Evolutionary conservation across 1,284 basidiomycete genomes (phyloP).

Genomic region (Xanthoconium separans): DNA sequence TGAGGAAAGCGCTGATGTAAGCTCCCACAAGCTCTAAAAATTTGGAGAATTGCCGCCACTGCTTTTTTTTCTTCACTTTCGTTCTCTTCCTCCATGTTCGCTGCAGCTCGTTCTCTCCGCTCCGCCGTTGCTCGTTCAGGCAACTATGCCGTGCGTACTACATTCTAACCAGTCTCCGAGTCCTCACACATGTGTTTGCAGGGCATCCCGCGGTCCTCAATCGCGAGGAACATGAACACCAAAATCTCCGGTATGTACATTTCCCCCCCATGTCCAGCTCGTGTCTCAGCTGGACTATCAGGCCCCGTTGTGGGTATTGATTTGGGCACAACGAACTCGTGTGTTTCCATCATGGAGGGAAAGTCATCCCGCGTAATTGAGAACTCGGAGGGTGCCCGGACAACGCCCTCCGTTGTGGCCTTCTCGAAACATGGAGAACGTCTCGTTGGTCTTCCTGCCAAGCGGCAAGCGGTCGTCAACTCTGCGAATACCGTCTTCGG

Average conservation of each 20-base stretch:
- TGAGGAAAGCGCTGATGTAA: constrained; percentile 37
- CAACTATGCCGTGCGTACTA: constrained; percentile 58
- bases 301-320: constrained; percentile 85
- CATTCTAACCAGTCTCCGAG: neutral
- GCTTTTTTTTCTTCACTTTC: constrained; percentile 29
- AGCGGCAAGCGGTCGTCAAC: constrained; percentile 98
- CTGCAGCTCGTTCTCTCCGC: constrained; percentile 62
- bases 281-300: constrained; percentile 23
- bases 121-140: constrained; percentile 57
- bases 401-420: constrained; percentile 97
- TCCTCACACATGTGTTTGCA: constrained; percentile 28
- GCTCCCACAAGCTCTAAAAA: constrained; percentile 37
- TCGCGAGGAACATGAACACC: constrained; percentile 81
- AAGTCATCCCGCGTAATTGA: constrained; percentile 94
- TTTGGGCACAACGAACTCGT: constrained; percentile 88
- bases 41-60: constrained; percentile 40
- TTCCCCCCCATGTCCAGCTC: neutral
- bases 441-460: constrained; percentile 93
- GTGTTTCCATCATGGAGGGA: constrained; percentile 95
- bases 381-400: constrained; percentile 96
- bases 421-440: constrained; percentile 97
- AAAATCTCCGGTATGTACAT: constrained; percentile 67
- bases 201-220: constrained; percentile 66
- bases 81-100: constrained; percentile 56
- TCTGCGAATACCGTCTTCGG: constrained; percentile 92